These are phyloP conservation scores for Saccharomycopsis amapae DNA, from an alignment of 805 yeast species.

Conservation along the genomic window DNA sequence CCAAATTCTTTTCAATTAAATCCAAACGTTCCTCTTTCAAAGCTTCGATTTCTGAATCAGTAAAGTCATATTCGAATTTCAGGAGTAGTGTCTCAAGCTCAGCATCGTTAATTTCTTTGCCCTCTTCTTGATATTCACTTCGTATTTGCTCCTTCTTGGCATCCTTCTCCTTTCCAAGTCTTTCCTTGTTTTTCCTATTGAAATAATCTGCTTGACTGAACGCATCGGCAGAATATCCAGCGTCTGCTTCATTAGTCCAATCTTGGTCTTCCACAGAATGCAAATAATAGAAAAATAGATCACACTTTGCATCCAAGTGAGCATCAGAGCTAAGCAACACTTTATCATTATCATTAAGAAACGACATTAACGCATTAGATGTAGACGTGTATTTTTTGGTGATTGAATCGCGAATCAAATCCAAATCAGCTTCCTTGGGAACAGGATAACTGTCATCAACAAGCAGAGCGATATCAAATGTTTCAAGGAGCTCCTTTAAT, in stretches of 20 bases:
- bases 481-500: neutral
- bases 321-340: conserved; percentile 3
- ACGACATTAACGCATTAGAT: too few relatives aligned
- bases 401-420: too few relatives aligned
- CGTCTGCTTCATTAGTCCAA: conserved; percentile 2
- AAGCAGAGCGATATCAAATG: too few relatives aligned
- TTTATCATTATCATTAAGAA: too few relatives aligned
- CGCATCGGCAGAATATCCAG: conserved; percentile 7
- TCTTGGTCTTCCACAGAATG: conserved; percentile 1
- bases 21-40: neutral
- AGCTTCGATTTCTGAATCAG: neutral
- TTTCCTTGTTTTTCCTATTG: conserved; percentile 4
- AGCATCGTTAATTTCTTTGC: conserved; percentile 1
- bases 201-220: conserved; percentile 4
- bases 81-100: conserved; percentile 7
- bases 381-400: too few relatives aligned
- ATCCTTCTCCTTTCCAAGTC: conserved; percentile 1
- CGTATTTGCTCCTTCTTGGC: conserved; percentile 22
- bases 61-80: conserved; percentile 5
- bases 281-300: conserved; percentile 7
- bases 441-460: too few relatives aligned
- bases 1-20: neutral
- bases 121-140: conserved; percentile 6
- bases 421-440: too few relatives aligned
- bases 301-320: conserved; percentile 11